Conservation (phyloP, 2,329 filamentous ascomycete species). For the Hypoxylon sp. region DNA sequence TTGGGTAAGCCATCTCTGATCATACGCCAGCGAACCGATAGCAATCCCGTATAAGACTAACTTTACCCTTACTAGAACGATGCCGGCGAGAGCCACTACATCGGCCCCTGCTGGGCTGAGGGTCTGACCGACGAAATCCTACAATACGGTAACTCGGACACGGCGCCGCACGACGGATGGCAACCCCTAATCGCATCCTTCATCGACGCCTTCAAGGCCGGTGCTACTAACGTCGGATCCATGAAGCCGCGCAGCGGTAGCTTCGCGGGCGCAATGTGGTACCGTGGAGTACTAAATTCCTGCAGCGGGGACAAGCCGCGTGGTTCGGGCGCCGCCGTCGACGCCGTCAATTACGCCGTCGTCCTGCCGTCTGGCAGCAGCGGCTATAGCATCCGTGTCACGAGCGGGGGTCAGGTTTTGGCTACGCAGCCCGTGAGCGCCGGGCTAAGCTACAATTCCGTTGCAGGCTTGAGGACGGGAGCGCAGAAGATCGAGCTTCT, state of each 20-base stretch:
- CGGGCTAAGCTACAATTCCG: constrained; percentile 51
- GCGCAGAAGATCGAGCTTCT: constrained; percentile 53
- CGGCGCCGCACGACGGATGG: constrained; percentile 54
- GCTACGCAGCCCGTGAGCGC: constrained; percentile 38
- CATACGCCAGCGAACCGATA: not conserved
- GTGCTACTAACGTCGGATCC: constrained; percentile 38
- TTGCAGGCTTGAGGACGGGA: constrained; percentile 46
- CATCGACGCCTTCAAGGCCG: constrained; percentile 55
- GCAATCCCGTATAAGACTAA: not conserved
- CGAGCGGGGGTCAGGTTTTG: constrained; percentile 49
- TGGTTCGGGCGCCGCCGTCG: constrained; percentile 47
- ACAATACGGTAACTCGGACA: constrained; percentile 52
- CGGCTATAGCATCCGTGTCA: constrained; percentile 45
- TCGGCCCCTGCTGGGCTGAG: constrained; percentile 55
- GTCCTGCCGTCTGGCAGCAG: constrained; percentile 41
- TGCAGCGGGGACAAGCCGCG: constrained; percentile 45
- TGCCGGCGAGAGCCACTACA: constrained; percentile 57
- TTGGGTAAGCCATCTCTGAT: constrained; percentile 44
- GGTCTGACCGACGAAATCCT: constrained; percentile 49
- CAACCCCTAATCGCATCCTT: constrained; percentile 56
- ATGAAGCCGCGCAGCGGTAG: constrained; percentile 45
- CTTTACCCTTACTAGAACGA: constrained; percentile 51
- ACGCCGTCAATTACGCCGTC: constrained; percentile 54
- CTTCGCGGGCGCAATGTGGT: constrained; percentile 55
- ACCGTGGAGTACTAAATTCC: constrained; percentile 48